Base-by-base conservation (phyloP, 306 rosid genomes). In the Luffa acutangula region DNA sequence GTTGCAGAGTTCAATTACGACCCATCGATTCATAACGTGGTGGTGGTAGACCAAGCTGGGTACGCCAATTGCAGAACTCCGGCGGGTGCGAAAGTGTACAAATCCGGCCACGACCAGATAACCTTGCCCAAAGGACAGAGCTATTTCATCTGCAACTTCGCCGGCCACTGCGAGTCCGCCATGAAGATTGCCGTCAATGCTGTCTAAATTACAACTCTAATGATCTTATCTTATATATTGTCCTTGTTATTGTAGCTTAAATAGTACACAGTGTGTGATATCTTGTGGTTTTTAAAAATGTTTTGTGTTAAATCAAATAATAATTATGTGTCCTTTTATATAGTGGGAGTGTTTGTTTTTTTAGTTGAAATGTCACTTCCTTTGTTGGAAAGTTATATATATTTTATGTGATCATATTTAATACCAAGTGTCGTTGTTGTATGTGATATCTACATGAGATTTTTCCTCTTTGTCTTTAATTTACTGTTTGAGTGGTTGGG, bases 151-250 rank as follows among this genome's bases (percentile, higher is more conserved):
- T 93, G 97, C 81, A 84, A 36, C 87, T 25, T 9, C 63, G 75
- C 93, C 48, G 88, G 91, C 48, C 97, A 91, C 79, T 93, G 97
- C 15, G 17, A 79, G 6, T 83, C 91, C 41, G 88, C 88, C 33
- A 91, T 93, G 97, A 91, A 86, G 81, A 41, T 93, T 77, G 89
- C 89, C 41, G 75, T 91, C 51, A 83, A 58, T 77, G 93, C 94
- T 6, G 64, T 49, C 15, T 91, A 81, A 57, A 25, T 25, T 25
- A 25, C 31, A 10, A 48, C 18, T 71, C 69, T 34, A 33, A 31
- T 25, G 31, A 25, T n/a, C 21, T 39, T 39, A 39, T 9, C 31
- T 9, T 48, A 9, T 48, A 15, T 53, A 18, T 1, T 53, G 59
- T 53, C 8, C 2, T 53, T 52, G 58, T 52, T 52, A 10, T 46